Evolutionary conservation across 495 filamentous ascomycete species (phyloP).

Genomic region (Podospora fimiseda): DNA sequence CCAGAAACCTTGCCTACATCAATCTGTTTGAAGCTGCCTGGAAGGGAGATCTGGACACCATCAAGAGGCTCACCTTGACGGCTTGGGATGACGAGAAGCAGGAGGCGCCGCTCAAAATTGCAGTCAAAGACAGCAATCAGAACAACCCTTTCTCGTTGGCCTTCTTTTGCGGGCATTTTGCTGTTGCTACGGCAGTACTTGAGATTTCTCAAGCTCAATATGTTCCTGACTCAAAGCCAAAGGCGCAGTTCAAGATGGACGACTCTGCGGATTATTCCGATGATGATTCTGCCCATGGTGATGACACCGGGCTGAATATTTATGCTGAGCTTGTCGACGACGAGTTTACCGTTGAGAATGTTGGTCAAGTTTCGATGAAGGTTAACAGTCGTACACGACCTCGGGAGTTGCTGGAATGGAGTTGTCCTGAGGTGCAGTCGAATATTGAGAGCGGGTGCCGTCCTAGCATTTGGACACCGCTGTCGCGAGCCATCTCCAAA

Average conservation of each 20-base stretch:
- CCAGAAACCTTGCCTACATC: slow-evolving; percentile 49
- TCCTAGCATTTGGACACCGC: slow-evolving; percentile 23
- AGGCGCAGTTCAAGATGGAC: slow-evolving; percentile 46
- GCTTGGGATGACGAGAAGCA: slow-evolving; percentile 42
- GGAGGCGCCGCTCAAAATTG: slow-evolving; percentile 54
- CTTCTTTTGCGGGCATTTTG: slow-evolving; percentile 53
- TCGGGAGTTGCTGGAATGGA: slow-evolving; percentile 35
- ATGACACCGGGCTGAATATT: slow-evolving; percentile 35
- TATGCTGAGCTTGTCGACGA: slow-evolving; percentile 49
- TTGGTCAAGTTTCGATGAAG: slow-evolving; percentile 56
- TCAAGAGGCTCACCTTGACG: slow-evolving; percentile 44
- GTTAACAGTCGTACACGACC: slow-evolving; percentile 56
- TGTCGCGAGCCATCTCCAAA: slow-evolving; percentile 17
- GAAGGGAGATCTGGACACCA: slow-evolving; percentile 54
- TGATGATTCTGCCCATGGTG: slow-evolving; percentile 18
- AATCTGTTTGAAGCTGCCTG: slow-evolving; percentile 62
- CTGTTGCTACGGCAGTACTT: slow-evolving; percentile 56
- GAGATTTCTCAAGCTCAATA: slow-evolving; percentile 63
- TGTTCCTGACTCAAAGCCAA: slow-evolving; percentile 37
- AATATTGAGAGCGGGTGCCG: background rate
- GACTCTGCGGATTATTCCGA: slow-evolving; percentile 19
- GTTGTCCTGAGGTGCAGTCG: background rate
- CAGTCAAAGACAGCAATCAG: slow-evolving; percentile 40
- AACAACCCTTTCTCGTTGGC: slow-evolving; percentile 58
- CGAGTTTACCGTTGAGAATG: slow-evolving; percentile 62